phyloP scores from a whole-genome alignment of 176 grass and related monocot genomes.

The Chrysopogon serrulatus region DNA sequence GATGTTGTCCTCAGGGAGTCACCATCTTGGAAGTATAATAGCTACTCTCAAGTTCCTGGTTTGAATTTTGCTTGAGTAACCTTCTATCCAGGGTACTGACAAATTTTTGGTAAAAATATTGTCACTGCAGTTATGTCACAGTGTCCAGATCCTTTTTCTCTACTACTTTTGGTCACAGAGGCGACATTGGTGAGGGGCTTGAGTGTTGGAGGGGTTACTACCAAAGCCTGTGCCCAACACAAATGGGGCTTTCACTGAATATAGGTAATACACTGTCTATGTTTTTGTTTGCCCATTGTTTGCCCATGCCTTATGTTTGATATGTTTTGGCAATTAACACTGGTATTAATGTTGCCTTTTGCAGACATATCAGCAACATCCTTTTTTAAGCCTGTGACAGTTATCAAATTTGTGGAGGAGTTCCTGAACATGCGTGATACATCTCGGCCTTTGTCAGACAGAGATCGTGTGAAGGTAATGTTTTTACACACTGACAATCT shows the following conservation, averaged over 20 bases:
- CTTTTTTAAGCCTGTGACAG: slow-evolving; percentile 62
- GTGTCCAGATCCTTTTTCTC: too few species aligned
- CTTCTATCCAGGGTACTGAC: not conserved
- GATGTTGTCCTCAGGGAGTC: slow-evolving; percentile 87
- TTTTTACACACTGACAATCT: not conserved
- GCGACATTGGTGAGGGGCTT: too few species aligned
- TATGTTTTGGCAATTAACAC: not conserved
- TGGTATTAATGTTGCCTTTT: slow-evolving; percentile 5
- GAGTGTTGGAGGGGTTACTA: too few species aligned
- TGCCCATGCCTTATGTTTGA: not conserved
- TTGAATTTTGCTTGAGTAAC: not conserved
- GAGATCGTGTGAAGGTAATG: slow-evolving; percentile 55
- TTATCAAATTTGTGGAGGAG: slow-evolving; percentile 52
- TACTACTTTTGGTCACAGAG: too few species aligned
- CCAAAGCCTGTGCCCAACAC: too few species aligned
- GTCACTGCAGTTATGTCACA: slow-evolving; percentile 58
- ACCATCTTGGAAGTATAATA: slow-evolving; percentile 45
- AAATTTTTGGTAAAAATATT: not conserved
- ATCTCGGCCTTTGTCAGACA: slow-evolving; percentile 39
- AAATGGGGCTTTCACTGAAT: slow-evolving; percentile 86
- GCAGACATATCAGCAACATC: slow-evolving; percentile 84
- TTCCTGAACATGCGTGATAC: slow-evolving; percentile 40
- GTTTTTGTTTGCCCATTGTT: not conserved
- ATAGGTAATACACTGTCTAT: slow-evolving; percentile 33
- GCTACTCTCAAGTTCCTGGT: not conserved